Evolutionary conservation across 495 filamentous ascomycete species (phyloP).

Genomic region (Annulohypoxylon bovei): DNA sequence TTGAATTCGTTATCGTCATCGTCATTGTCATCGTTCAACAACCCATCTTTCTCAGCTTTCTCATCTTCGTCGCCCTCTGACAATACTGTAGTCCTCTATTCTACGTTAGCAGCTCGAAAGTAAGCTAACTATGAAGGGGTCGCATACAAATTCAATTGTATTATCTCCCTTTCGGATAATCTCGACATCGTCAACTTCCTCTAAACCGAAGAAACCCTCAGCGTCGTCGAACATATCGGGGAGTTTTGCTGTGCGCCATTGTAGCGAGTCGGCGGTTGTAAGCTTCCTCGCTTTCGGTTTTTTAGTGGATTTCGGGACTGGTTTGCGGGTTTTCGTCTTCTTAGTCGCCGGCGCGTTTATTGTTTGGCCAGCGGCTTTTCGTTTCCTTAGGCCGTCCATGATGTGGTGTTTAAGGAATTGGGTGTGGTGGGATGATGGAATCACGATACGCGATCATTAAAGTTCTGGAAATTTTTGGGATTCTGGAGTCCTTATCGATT

Average conservation of each 20-base stretch:
- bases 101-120: slow-evolving; percentile 22
- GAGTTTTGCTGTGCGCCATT: slow-evolving; percentile 83
- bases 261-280: slow-evolving; percentile 69
- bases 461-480: slow-evolving; percentile 40
- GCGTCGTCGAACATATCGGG: slow-evolving; percentile 90
- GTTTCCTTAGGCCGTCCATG: slow-evolving; percentile 56
- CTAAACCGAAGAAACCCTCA: slow-evolving; percentile 93
- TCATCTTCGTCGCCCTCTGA: slow-evolving; percentile 43
- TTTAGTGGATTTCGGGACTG: slow-evolving; percentile 20
- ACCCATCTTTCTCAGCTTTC: background rate
- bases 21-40: background rate
- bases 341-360: slow-evolving; percentile 55
- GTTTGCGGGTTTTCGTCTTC: slow-evolving; percentile 53
- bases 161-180: slow-evolving; percentile 66
- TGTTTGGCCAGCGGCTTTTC: slow-evolving; percentile 50
- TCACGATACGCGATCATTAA: background rate
- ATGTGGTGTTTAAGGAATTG: slow-evolving; percentile 11
- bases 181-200: slow-evolving; percentile 92
- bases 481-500: slow-evolving; percentile 13
- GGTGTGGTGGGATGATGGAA: slow-evolving; percentile 6
- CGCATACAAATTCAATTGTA: slow-evolving; percentile 64
- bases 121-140: background rate
- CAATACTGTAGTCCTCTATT: slow-evolving; percentile 31
- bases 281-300: slow-evolving; percentile 46
- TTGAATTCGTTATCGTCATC: slow-evolving; percentile 56